Evolutionary conservation across 345 rosid genomes (phyloP).

Genomic region (Gossypium herbaceum): DNA sequence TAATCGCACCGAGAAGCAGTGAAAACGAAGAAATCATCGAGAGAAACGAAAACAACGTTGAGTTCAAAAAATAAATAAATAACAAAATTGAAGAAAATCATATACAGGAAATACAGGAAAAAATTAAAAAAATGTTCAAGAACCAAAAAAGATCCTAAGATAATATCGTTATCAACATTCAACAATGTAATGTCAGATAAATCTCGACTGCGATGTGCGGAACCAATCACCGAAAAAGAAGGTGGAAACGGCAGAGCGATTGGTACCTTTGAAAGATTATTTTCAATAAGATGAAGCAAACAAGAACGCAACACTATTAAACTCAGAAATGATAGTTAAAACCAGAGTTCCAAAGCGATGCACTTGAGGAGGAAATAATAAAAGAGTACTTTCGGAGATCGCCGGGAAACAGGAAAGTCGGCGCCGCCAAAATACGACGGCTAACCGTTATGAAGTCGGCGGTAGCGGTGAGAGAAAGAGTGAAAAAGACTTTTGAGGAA

Average conservation of each 20-base stretch:
- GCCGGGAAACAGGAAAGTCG: conserved; percentile 6
- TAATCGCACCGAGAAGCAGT: background rate
- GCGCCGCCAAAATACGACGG: conserved; percentile 32
- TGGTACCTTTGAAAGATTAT: conserved; percentile 16
- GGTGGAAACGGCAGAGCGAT: background rate
- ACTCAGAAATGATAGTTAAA: background rate
- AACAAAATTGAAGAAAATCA: background rate
- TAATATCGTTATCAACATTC: background rate
- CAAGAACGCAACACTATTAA: background rate
- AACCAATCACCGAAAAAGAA: background rate
- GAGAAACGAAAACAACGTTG: background rate
- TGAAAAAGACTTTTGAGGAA: background rate
- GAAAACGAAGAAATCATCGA: conserved; percentile 8
- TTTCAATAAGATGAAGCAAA: conserved; percentile 7
- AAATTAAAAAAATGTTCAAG: background rate
- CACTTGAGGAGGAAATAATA: background rate
- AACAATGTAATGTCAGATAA: conserved; percentile 5
- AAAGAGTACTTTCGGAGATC: conserved; percentile 10
- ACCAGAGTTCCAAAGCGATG: background rate
- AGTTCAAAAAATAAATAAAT: background rate
- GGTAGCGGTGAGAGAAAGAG: conserved; percentile 25
- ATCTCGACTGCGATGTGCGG: background rate
- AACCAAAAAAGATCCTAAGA: background rate
- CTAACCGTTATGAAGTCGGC: conserved; percentile 47
- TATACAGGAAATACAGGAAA: background rate